These are phyloP conservation scores for Epichloe sp. DNA, from an alignment of 2,329 filamentous ascomycete genomes.

Conservation along the genomic window DNA sequence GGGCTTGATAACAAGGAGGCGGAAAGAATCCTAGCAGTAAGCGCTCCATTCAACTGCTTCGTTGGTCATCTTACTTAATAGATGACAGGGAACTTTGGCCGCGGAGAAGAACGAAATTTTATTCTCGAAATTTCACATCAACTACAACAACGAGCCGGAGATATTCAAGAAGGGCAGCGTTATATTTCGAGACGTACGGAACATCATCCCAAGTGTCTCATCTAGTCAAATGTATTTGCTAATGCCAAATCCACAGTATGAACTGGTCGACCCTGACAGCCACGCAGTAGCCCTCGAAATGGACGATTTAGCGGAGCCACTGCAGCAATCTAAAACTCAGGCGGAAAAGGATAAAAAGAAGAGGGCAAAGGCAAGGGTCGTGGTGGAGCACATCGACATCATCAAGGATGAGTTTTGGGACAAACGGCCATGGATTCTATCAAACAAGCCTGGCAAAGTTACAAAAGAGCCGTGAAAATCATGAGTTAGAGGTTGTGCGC, in stretches of 20 bases:
- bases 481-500: too few relatives aligned
- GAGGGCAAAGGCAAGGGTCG: slow-evolving; percentile 65
- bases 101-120: slow-evolving; percentile 93
- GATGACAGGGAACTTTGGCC: slow-evolving; percentile 59
- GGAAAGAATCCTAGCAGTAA: slow-evolving; percentile 63
- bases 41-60: neutral
- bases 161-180: slow-evolving; percentile 92
- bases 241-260: slow-evolving; percentile 43
- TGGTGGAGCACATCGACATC: slow-evolving; percentile 79
- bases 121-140: slow-evolving; percentile 77
- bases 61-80: slow-evolving; percentile 9
- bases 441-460: slow-evolving; percentile 57
- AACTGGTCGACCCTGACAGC: slow-evolving; percentile 47
- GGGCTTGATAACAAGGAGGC: slow-evolving; percentile 66
- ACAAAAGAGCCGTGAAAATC: slow-evolving; percentile 39
- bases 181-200: slow-evolving; percentile 62
- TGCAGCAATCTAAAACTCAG: slow-evolving; percentile 61
- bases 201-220: neutral
- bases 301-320: slow-evolving; percentile 37
- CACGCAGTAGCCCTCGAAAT: slow-evolving; percentile 33
- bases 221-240: neutral
- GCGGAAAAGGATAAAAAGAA: slow-evolving; percentile 72
- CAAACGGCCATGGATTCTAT: slow-evolving; percentile 69
- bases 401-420: slow-evolving; percentile 96
- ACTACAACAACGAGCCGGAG: slow-evolving; percentile 93